These are phyloP conservation scores for Multifurca ochricompacta DNA, from an alignment of 768 basidiomycete genomes.

Conservation along the genomic window DNA sequence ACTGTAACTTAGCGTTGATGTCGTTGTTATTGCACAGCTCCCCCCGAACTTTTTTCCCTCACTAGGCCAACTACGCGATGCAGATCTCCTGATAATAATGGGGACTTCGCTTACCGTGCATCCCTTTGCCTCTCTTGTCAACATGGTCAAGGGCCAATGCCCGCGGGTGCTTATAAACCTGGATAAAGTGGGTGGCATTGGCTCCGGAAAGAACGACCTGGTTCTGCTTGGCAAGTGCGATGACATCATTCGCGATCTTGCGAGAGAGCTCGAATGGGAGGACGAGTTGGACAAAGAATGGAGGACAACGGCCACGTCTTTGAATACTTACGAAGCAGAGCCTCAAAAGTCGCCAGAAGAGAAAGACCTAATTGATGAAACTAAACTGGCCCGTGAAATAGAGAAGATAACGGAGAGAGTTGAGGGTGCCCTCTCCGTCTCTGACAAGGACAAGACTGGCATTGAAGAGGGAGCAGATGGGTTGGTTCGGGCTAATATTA, in stretches of 20 bases:
- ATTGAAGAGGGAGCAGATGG: neutral
- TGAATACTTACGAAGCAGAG: constrained; percentile 4
- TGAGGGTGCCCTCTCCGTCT: neutral
- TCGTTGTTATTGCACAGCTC: constrained; percentile 42
- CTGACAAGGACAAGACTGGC: neutral
- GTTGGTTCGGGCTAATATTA: neutral
- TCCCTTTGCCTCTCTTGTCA: constrained; percentile 17
- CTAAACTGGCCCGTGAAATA: constrained; percentile 4
- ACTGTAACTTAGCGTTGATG: neutral
- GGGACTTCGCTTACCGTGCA: constrained; percentile 22
- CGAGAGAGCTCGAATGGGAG: constrained; percentile 20
- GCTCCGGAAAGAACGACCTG: constrained; percentile 12
- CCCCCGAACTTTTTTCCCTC: constrained; percentile 59
- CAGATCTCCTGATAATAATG: constrained; percentile 48
- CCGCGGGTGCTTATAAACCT: constrained; percentile 21
- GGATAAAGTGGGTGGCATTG: constrained; percentile 16
- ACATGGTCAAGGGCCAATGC: constrained; percentile 6
- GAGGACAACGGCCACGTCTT: neutral
- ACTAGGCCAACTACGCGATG: constrained; percentile 45
- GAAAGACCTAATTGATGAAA: neutral
- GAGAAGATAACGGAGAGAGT: constrained; percentile 6
- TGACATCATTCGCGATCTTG: constrained; percentile 18
- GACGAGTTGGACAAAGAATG: constrained; percentile 17
- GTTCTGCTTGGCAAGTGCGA: constrained; percentile 21
- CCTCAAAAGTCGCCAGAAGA: neutral